Conservation (phyloP, 371 early-diverging fungal genomes). For the Rhizopus delemar region DNA sequence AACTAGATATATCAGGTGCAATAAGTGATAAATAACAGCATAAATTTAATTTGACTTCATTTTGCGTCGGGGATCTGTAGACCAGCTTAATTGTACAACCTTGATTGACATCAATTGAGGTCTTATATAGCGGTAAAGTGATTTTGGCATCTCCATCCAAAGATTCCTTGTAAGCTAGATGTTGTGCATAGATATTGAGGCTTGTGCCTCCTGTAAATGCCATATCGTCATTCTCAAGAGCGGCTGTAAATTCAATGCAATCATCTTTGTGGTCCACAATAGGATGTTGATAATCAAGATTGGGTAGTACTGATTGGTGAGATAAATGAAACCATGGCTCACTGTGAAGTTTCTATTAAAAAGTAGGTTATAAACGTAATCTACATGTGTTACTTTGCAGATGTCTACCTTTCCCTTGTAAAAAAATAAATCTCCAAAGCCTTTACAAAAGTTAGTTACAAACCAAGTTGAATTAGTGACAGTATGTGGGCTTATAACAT, state of each 20-base stretch:
- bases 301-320: slow-evolving; percentile 56
- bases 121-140: slow-evolving; percentile 19
- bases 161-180: slow-evolving; percentile 12
- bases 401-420: slow-evolving; percentile 44
- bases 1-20: neutral
- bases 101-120: slow-evolving; percentile 11
- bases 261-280: slow-evolving; percentile 1
- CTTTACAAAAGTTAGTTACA: slow-evolving; percentile 57
- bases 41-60: slow-evolving; percentile 13
- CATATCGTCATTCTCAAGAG: slow-evolving; percentile 6
- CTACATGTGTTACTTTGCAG: neutral
- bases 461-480: slow-evolving; percentile 47
- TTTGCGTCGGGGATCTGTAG: slow-evolving; percentile 1
- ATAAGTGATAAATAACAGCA: slow-evolving; percentile 13
- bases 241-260: slow-evolving; percentile 7
- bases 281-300: slow-evolving; percentile 26
- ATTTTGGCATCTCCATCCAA: slow-evolving; percentile 16
- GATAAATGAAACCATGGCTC: slow-evolving; percentile 58
- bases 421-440: slow-evolving; percentile 50
- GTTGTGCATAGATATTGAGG: slow-evolving; percentile 9
- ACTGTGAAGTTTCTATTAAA: slow-evolving; percentile 36
- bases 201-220: slow-evolving; percentile 25
- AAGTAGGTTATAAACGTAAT: neutral
- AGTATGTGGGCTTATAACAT: slow-evolving; percentile 10
- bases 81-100: slow-evolving; percentile 16